Conservation (phyloP, 768 basidiomycete genomes). For the Pisolithus microcarpus region DNA sequence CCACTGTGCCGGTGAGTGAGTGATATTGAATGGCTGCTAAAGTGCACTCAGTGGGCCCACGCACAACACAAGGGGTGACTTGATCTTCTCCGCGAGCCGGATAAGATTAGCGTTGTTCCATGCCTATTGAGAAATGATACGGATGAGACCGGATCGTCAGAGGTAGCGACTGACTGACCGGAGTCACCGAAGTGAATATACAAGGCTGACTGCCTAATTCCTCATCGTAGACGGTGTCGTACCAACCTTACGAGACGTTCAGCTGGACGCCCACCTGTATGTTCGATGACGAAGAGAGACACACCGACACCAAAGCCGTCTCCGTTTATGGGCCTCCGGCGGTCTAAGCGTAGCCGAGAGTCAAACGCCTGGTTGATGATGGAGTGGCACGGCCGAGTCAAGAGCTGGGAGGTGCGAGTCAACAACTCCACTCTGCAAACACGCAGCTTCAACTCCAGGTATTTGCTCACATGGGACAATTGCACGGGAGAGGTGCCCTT, state of each 20-base stretch:
- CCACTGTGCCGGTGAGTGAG: constrained; percentile 38
- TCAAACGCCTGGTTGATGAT: constrained; percentile 98
- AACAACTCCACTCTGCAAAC: neutral
- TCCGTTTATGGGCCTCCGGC: constrained; percentile 81
- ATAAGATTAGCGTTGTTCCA: constrained; percentile 95
- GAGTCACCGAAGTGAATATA: constrained; percentile 92
- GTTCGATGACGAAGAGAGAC: constrained; percentile 20
- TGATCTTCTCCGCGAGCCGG: constrained; percentile 95
- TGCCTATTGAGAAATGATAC: constrained; percentile 43
- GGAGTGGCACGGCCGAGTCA: constrained; percentile 89
- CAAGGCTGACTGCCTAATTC: constrained; percentile 85
- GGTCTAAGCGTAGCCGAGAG: constrained; percentile 78
- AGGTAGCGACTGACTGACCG: constrained; percentile 37
- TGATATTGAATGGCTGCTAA: neutral
- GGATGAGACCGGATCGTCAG: constrained; percentile 6
- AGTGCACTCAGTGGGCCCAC: constrained; percentile 20
- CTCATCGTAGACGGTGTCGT: constrained; percentile 77
- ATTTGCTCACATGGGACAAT: constrained; percentile 63
- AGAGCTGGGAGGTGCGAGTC: constrained; percentile 42
- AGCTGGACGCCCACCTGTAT: neutral
- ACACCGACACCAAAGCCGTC: constrained; percentile 94
- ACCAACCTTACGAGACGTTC: constrained; percentile 62
- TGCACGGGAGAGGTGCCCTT: constrained; percentile 93
- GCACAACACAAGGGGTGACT: constrained; percentile 91
- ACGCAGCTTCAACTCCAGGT: too few relatives aligned